These are phyloP conservation scores for Phytophthora quininea DNA, from an alignment of 352 stramenopile species.

Conservation along the genomic window DNA sequence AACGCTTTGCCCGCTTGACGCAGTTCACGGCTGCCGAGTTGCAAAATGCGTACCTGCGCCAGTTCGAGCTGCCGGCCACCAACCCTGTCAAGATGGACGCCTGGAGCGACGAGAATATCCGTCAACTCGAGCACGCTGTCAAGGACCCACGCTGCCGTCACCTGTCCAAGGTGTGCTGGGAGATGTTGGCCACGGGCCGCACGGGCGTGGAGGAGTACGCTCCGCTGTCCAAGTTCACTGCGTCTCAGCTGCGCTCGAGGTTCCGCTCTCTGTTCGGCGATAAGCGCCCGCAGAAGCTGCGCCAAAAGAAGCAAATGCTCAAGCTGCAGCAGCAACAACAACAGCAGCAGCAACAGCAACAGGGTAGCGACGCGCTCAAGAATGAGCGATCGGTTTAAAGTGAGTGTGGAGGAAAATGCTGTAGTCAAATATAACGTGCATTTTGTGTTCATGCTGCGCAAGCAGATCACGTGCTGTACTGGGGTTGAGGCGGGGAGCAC, in stretches of 20 bases:
- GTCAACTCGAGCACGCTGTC: slow-evolving; percentile 67
- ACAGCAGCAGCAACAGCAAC: slow-evolving; percentile 29
- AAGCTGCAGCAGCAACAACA: slow-evolving; percentile 60
- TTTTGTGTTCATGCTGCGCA: slow-evolving; percentile 1
- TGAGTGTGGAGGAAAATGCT: slow-evolving; percentile 20
- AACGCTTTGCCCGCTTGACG: slow-evolving; percentile 56
- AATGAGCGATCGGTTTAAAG: slow-evolving; percentile 35
- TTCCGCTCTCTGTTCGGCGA: slow-evolving; percentile 80
- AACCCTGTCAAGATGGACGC: slow-evolving; percentile 57
- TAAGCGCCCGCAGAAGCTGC: slow-evolving; percentile 75
- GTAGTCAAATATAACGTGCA: slow-evolving; percentile 41
- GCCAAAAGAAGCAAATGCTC: slow-evolving; percentile 67
- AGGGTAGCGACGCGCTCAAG: slow-evolving; percentile 28
- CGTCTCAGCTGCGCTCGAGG: slow-evolving; percentile 77
- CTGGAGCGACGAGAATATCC: slow-evolving; percentile 77
- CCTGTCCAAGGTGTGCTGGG: slow-evolving; percentile 80
- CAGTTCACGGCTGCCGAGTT: slow-evolving; percentile 74
- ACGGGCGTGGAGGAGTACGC: slow-evolving; percentile 77
- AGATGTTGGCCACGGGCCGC: slow-evolving; percentile 72
- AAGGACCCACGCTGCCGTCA: slow-evolving; percentile 77
- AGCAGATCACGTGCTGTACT: too few species aligned
- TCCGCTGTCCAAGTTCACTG: slow-evolving; percentile 74
- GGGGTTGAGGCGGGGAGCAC: neutral
- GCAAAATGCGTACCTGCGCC: slow-evolving; percentile 68
- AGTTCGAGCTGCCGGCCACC: slow-evolving; percentile 64